Base-by-base conservation (phyloP, 495 filamentous ascomycete species). In the Neurospora sp. region DNA sequence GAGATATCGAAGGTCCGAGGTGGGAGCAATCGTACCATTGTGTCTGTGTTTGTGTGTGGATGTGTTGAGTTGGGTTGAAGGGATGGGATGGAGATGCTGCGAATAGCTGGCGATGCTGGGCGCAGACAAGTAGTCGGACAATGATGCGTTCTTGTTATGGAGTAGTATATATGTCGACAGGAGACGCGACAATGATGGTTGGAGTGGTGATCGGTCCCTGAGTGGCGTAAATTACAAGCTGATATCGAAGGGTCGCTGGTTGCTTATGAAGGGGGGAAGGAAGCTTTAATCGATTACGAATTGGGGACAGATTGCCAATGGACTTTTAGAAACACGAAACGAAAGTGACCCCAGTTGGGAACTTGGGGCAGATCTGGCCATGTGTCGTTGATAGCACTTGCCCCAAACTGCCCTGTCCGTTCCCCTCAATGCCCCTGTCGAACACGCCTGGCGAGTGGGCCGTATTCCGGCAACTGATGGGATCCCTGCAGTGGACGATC, bases 291-390 rank as follows among this genome's bases (percentile, higher is more conserved):
- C 23, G 12, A 66, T 66, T 66, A 35, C 54, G 71, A 62, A 70
- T 72, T 76, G 70, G 76, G 79, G 79, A 77, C 79, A 80, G 77
- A 78, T 80, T 80, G 79, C 76, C 41, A 48, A 69, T 44, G 46
- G 73, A 38, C 42, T 27, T 59, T 39, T 42, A 23, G 39, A 39
- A 12, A 42, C 40, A 54, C 39, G 44, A 70, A 70, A 27, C 70
- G 66, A 42, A 44, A 44, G 72, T 66, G 44, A 38, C 59, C n/a
- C 54, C 54, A 35, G 27, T 62, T 62, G 54, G n/a, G n/a, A n/a
- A n/a, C n/a, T n/a, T n/a, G n/a, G 54, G 54, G 54, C 39, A 71
- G 54, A 78, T 78, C 72, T 74, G 78, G 76, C 79, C 72, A 80
- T 78, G 74, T 76, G 75, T 72, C 75, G 75, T 76, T 71, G 71